These are phyloP conservation scores for Wickerhamiella occidentalis DNA, from an alignment of 805 yeast species.

Conservation along the genomic window DNA sequence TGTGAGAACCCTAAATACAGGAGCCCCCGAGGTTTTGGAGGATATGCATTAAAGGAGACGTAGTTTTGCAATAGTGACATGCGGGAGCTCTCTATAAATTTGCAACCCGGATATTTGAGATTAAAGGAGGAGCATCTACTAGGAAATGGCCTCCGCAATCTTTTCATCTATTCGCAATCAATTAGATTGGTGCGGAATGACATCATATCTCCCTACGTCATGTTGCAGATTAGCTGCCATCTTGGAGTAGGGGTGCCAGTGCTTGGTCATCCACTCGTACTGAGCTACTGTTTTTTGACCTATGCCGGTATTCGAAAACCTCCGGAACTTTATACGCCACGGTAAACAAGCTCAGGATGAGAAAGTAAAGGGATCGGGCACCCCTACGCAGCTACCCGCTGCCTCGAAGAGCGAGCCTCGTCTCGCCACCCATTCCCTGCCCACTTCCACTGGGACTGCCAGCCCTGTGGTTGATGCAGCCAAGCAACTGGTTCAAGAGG, in stretches of 20 bases:
- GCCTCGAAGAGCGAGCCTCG: slow-evolving; percentile 10
- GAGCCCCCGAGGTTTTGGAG: neutral
- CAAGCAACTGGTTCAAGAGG: slow-evolving; percentile 32
- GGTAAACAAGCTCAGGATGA: slow-evolving; percentile 44
- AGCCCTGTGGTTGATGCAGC: slow-evolving; percentile 23
- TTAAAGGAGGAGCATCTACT: neutral
- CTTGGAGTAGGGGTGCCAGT: neutral
- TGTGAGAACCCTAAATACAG: neutral
- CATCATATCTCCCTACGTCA: slow-evolving; percentile 15
- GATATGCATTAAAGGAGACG: neutral
- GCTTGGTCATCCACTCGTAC: slow-evolving; percentile 5
- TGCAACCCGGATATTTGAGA: too few species aligned
- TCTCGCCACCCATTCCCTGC: slow-evolving; percentile 2
- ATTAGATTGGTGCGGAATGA: neutral
- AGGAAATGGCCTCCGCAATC: neutral
- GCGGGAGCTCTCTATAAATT: too few species aligned
- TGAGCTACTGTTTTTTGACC: neutral
- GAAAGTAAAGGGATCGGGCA: neutral
- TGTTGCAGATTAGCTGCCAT: slow-evolving; percentile 1
- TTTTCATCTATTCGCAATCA: neutral
- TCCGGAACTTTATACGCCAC: slow-evolving; percentile 50
- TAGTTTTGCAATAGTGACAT: too few species aligned
- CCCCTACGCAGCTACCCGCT: neutral
- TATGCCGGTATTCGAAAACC: slow-evolving; percentile 32
- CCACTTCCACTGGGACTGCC: slow-evolving; percentile 8